These are phyloP conservation scores for Pisolithus thermaeus DNA, from an alignment of 1,284 basidiomycete genomes.

Conservation along the genomic window DNA sequence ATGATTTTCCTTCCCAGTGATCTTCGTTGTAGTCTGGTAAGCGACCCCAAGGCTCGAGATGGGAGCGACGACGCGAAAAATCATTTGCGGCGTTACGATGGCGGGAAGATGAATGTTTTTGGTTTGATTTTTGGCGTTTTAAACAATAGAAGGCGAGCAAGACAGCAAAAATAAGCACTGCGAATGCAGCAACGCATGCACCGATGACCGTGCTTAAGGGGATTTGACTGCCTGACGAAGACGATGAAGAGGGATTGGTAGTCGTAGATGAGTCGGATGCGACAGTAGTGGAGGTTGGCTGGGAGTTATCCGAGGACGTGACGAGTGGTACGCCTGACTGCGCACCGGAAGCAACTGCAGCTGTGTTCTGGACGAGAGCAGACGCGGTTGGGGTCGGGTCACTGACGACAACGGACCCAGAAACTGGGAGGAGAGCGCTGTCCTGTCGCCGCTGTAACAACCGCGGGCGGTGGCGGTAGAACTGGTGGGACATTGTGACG, in stretches of 20 bases:
- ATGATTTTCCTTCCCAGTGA: slow-evolving; percentile 32
- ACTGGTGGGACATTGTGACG: slow-evolving; percentile 13
- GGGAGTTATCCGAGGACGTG: slow-evolving; percentile 2
- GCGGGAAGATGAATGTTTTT: slow-evolving; percentile 6
- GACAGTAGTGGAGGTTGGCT: neutral
- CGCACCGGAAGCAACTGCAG: neutral
- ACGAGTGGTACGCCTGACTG: slow-evolving; percentile 13
- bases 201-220: slow-evolving; percentile 43
- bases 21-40: slow-evolving; percentile 38
- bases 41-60: slow-evolving; percentile 39
- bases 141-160: slow-evolving; percentile 44
- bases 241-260: slow-evolving; percentile 6
- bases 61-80: slow-evolving; percentile 35
- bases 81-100: slow-evolving; percentile 33
- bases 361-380: slow-evolving; percentile 18
- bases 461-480: slow-evolving; percentile 2
- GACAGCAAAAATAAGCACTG: slow-evolving; percentile 40
- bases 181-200: slow-evolving; percentile 46
- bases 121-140: slow-evolving; percentile 33
- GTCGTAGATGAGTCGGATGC: slow-evolving; percentile 9
- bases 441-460: slow-evolving; percentile 12
- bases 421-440: slow-evolving; percentile 8
- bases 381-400: slow-evolving; percentile 22
- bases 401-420: slow-evolving; percentile 21
- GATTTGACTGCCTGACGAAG: slow-evolving; percentile 26